These are phyloP conservation scores for Trichosporon inkin DNA, from an alignment of 1,284 basidiomycete species.

Conservation along the genomic window DNA sequence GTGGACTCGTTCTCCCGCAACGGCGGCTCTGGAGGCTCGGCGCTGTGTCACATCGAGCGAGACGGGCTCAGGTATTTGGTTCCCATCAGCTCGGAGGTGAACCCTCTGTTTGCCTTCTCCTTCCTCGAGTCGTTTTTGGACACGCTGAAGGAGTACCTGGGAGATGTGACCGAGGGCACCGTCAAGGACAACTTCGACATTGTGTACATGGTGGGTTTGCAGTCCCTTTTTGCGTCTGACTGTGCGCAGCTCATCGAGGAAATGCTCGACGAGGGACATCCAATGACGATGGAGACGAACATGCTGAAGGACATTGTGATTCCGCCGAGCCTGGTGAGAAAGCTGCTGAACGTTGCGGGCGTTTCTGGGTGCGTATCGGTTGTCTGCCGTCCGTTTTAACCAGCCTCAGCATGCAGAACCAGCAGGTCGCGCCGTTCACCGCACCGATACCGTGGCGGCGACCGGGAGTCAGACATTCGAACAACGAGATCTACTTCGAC, in stretches of 20 bases:
- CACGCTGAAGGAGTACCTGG: slow-evolving; percentile 82
- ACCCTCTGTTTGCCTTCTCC: slow-evolving; percentile 82
- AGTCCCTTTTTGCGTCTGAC: slow-evolving; percentile 1
- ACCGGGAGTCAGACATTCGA: slow-evolving; percentile 74
- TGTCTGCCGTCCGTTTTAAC: no score
- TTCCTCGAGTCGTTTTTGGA: slow-evolving; percentile 81
- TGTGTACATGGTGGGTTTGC: slow-evolving; percentile 72
- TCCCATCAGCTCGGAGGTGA: slow-evolving; percentile 71
- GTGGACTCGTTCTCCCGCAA: slow-evolving; percentile 33
- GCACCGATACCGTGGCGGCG: slow-evolving; percentile 94
- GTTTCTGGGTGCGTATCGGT: slow-evolving; percentile 52
- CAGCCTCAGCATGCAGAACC: slow-evolving; percentile 43
- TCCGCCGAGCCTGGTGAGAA: slow-evolving; percentile 76
- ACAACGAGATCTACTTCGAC: slow-evolving; percentile 93
- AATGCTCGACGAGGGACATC: slow-evolving; percentile 88
- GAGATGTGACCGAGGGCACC: slow-evolving; percentile 63
- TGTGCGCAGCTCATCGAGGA: slow-evolving; percentile 77
- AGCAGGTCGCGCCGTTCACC: slow-evolving; percentile 67
- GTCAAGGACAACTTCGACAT: slow-evolving; percentile 93
- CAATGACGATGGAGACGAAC: slow-evolving; percentile 88
- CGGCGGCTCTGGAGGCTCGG: slow-evolving; percentile 28
- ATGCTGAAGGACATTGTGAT: slow-evolving; percentile 87
- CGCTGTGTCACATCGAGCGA: slow-evolving; percentile 63
- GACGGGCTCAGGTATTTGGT: slow-evolving; percentile 71
- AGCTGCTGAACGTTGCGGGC: slow-evolving; percentile 64